Evolutionary conservation across 805 yeast species (phyloP).

Genomic region (Cyberlindnera suaveolens): DNA sequence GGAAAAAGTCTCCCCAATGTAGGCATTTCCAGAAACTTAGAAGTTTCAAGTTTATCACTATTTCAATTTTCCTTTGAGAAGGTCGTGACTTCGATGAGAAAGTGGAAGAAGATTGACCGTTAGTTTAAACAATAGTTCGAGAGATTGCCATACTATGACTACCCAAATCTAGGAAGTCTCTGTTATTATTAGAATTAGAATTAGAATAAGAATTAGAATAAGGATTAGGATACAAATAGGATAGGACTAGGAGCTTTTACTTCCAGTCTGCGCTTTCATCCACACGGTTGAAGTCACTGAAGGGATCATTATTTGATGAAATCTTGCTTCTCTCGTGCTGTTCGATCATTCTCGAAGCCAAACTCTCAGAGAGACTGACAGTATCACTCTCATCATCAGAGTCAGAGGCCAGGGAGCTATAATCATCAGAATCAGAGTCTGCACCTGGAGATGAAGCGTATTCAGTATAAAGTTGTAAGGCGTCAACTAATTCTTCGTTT

Average conservation of each 20-base stretch:
- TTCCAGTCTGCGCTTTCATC: constrained; percentile 22
- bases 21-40: too few relatives aligned
- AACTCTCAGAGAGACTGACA: constrained; percentile 20
- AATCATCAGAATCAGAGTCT: constrained; percentile 27
- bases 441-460: constrained; percentile 34
- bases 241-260: constrained; percentile 1
- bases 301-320: constrained; percentile 37
- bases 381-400: constrained; percentile 31
- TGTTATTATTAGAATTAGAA: too few relatives aligned
- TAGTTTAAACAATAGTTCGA: too few relatives aligned
- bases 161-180: too few relatives aligned
- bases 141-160: too few relatives aligned
- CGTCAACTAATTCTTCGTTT: constrained; percentile 80
- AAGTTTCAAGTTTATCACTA: too few relatives aligned
- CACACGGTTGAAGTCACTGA: constrained; percentile 42
- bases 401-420: constrained; percentile 1
- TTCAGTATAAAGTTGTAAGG: constrained; percentile 64
- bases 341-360: constrained; percentile 23
- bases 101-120: too few relatives aligned
- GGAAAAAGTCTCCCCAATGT: too few relatives aligned
- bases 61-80: too few relatives aligned
- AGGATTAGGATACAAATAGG: too few relatives aligned
- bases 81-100: too few relatives aligned
- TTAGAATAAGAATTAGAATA: too few relatives aligned
- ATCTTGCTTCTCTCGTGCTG: constrained; percentile 18